Evolutionary conservation across 202 grass and related monocot genomes (phyloP), one percentile per base, ranked within the genome.

Genomic region (Dendrocalamus latiflorus): DNA sequence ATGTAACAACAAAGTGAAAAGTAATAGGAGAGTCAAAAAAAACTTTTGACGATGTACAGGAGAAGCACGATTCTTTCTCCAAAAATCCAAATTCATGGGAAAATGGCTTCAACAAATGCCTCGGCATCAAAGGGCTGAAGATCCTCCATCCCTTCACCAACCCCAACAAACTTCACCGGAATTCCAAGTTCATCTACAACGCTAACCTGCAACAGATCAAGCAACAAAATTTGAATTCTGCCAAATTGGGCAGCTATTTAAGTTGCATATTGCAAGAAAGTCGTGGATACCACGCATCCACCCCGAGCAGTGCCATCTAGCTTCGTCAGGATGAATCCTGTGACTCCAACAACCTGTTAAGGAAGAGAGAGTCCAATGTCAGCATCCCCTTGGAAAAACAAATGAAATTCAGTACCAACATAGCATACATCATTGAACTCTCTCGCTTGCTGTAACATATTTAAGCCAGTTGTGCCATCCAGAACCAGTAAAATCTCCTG

Each of bases 141-240:
- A 73, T 99, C 96, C 82, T 99, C 96, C 76, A 99, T 38, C 45
- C 91, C 91, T 90, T 99, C 96, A 75, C 93, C 96, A 39, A 99
- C 88, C 14, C 96, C 96, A 65, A 99, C 76, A 77, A 99, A 99
- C 70, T 96, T 99, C 8, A 99, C 91, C 6, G 96, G 96, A 43
- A 99, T 99, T 55, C 96, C 91, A 75, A 99, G 93, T 75, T 99
- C 96, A 41, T 99, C 96, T 0, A 96, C 96, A 55, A 99, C 96
- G 11, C 96, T 94, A 18, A 99, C 96, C 96, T 99, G 86, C 43
- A 87, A 79, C 8, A 54, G 14, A 62, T n/a, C 20, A 74, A 89
- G 17, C 9, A 75, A 50, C 0, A 33, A 56, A 49, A 68, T 16
- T 45, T 66, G 8, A 74, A 5, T 34, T 22, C 8, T 26, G 1